Conservation (phyloP, 2,329 filamentous ascomycete species). For the Diaporthe capsici region DNA sequence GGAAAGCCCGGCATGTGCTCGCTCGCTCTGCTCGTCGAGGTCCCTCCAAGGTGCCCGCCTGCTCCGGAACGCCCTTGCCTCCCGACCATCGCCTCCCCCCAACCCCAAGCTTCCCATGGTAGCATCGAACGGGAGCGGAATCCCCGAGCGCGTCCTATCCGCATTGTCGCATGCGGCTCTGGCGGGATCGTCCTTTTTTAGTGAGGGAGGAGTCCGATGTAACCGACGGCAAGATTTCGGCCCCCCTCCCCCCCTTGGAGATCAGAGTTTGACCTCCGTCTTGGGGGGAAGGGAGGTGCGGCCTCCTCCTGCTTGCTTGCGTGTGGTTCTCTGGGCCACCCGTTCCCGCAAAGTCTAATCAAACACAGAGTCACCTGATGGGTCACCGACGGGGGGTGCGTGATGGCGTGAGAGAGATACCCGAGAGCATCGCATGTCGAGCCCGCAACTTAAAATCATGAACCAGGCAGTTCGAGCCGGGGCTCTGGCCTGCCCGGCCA, state of each 20-base stretch:
- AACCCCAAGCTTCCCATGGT: neutral
- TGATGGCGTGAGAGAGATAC: conserved; percentile 2
- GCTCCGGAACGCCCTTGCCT: neutral
- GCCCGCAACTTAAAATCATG: conserved; percentile 20
- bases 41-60: neutral
- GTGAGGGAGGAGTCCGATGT: neutral
- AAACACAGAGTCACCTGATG: neutral
- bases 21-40: neutral
- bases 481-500: no score
- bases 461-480: conserved; percentile 17
- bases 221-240: neutral
- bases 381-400: neutral
- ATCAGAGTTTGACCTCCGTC: conserved; percentile 15
- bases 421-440: conserved; percentile 27
- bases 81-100: conserved; percentile 4
- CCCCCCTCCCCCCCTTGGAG: neutral
- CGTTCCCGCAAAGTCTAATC: conserved; percentile 13
- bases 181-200: conserved; percentile 9
- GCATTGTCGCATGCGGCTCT: conserved; percentile 1
- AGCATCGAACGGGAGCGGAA: conserved; percentile 1
- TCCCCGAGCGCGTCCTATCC: neutral
- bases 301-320: neutral
- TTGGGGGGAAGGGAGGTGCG: neutral
- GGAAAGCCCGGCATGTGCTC: neutral
- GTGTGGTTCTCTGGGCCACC: neutral